phyloP scores from a whole-genome alignment of 192 early-diverging fungal genomes.

The Chytriomyces hyalinus region DNA sequence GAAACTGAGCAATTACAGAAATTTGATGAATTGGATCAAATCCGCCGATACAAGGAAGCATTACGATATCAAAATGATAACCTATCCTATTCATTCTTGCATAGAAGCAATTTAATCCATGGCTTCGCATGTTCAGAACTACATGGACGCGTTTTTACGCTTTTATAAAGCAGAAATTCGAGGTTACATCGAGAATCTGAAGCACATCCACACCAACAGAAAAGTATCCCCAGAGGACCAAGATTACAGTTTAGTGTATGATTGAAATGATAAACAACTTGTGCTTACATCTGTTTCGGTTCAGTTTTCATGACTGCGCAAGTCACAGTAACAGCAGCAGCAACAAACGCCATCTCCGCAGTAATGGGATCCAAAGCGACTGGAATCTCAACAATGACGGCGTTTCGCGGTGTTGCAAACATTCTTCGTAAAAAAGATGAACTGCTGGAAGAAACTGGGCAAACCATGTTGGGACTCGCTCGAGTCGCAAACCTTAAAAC shows the following conservation, averaged over 20 bases:
- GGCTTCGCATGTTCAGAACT: conserved; percentile 31
- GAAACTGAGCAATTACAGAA: conserved; percentile 50
- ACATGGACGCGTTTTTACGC: conserved; percentile 46
- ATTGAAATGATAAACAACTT: neutral
- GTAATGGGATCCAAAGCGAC: conserved; percentile 34
- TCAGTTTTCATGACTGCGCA: conserved; percentile 33
- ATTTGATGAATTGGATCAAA: conserved; percentile 60
- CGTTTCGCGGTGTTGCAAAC: too few species aligned
- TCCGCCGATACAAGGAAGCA: conserved; percentile 59
- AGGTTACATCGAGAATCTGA: conserved; percentile 52
- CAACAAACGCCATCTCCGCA: conserved; percentile 43
- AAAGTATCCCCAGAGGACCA: conserved; percentile 38
- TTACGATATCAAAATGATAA: conserved; percentile 59
- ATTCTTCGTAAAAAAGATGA: conserved; percentile 23
- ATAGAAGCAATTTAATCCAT: neutral
- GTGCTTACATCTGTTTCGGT: neutral
- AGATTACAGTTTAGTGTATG: conserved; percentile 39
- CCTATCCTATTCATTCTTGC: conserved; percentile 13
- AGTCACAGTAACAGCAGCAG: conserved; percentile 50
- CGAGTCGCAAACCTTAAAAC: neutral
- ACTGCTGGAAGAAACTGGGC: conserved; percentile 22
- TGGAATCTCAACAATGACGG: too few species aligned
- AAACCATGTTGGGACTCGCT: neutral
- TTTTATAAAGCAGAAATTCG: conserved; percentile 51
- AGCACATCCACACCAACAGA: conserved; percentile 37